Evolutionary conservation across 2,329 filamentous ascomycete species (phyloP), one percentile per base, ranked within the genome.

Genomic region (Emericellopsis atlantica): DNA sequence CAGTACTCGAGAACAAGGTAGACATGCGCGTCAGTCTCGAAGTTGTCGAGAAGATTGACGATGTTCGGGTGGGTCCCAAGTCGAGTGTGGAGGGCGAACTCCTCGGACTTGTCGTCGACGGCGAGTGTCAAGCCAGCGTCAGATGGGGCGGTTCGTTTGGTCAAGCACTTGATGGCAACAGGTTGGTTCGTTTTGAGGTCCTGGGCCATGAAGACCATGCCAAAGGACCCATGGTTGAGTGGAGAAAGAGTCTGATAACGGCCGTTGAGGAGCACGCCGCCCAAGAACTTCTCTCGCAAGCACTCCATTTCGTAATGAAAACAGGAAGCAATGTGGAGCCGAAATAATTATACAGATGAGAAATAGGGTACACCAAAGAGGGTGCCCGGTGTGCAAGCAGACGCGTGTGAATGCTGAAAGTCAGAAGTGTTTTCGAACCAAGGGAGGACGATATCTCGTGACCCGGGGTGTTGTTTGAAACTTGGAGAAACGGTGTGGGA

Each of bases 211-310:
- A 95, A 95, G 54, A 98, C 92, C 86, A 96, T 93, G 58, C 92
- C 92, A 57, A 96, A 98, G 42, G 92, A 96, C 52, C 92, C 92
- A 74, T 95, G 88, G 60, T 98, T 98, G 67, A 98, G 83, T 43
- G 92, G 89, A 51, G 89, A 85, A 56, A 95, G 74, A 43, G 89
- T 94, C 65, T 84, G 73, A 62, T 92, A 98, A 51, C 92, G 89
- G 61, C 86, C 88, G 59, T 85, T 80, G 57, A 95, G 79, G 57
- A 94, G 66, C 63, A 84, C 76, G 62, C 84, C 86, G 62, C 79
- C 71, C 56, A 79, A 69, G 66, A 95, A 92, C 57, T 79, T 74
- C 65, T 88, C 79, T 67, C 81, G 79, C 71, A 94, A 77, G 71
- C 87, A 94, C 67, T 88, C 85, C 87, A 94, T 72, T 43, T 40